These are phyloP conservation scores for Phaeosphaeria sp. DNA, from an alignment of 2,329 filamentous ascomycete genomes.

Conservation along the genomic window DNA sequence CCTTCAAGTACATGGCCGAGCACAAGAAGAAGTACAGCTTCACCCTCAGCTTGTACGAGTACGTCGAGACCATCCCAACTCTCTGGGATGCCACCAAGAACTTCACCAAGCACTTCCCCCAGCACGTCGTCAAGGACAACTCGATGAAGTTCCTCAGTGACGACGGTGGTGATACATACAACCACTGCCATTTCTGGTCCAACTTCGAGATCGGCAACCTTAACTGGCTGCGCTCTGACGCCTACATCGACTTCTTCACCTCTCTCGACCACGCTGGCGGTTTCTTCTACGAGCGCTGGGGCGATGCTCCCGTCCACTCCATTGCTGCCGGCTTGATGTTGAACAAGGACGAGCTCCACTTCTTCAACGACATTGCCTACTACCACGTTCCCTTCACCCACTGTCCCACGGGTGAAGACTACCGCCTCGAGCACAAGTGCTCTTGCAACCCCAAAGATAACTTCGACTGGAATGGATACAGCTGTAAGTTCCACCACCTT, in stretches of 20 bases:
- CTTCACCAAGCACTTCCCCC: slow-evolving; percentile 88
- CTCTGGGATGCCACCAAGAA: slow-evolving; percentile 95
- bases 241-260: slow-evolving; percentile 91
- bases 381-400: slow-evolving; percentile 98
- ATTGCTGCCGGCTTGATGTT: slow-evolving; percentile 88
- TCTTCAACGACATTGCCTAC: slow-evolving; percentile 99
- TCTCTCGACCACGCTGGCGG: slow-evolving; percentile 88
- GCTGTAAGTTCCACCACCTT: slow-evolving; percentile 69
- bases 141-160: slow-evolving; percentile 91
- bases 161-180: slow-evolving; percentile 90
- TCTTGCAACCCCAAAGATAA: slow-evolving; percentile 96
- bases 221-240: slow-evolving; percentile 87
- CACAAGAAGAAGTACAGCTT: slow-evolving; percentile 99
- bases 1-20: slow-evolving; percentile 96
- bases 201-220: slow-evolving; percentile 98
- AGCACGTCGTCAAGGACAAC: slow-evolving; percentile 85
- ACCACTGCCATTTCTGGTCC: slow-evolving; percentile 99
- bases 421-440: slow-evolving; percentile 83
- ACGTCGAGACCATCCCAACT: slow-evolving; percentile 93
- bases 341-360: slow-evolving; percentile 93
- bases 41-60: slow-evolving; percentile 93
- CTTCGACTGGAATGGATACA: slow-evolving; percentile 99
- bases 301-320: slow-evolving; percentile 97
- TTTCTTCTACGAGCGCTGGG: slow-evolving; percentile 99
- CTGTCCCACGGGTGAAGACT: slow-evolving; percentile 90